These are phyloP conservation scores for Backusella psychrophila DNA, from an alignment of 192 early-diverging fungal genomes.

Conservation along the genomic window DNA sequence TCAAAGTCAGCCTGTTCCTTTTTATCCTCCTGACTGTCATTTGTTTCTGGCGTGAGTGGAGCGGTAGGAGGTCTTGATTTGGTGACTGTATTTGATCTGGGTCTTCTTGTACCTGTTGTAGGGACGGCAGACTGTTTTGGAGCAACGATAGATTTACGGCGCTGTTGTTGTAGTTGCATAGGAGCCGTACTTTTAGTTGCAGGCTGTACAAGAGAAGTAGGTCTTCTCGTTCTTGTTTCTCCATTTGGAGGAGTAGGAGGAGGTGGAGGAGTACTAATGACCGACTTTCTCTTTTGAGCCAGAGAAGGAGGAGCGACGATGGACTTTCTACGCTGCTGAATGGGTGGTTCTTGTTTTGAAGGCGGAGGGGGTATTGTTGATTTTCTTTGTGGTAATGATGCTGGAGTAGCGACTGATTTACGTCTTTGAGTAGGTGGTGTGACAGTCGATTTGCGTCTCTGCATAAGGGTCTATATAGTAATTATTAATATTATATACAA, in stretches of 20 bases:
- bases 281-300: not conserved
- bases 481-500: no score
- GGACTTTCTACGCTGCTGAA: slow-evolving; percentile 1
- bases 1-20: slow-evolving; percentile 34
- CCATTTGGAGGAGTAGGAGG: not conserved
- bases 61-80: slow-evolving; percentile 5
- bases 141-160: slow-evolving; percentile 6
- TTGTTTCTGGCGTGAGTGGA: slow-evolving; percentile 11
- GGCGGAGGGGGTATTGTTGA: not conserved
- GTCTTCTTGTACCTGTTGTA: not conserved
- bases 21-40: slow-evolving; percentile 23
- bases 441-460: slow-evolving; percentile 10
- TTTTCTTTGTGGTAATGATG: not conserved
- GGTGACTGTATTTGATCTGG: slow-evolving; percentile 12
- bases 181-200: not conserved
- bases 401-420: not conserved
- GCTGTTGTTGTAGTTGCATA: not conserved
- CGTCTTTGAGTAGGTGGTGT: slow-evolving; percentile 14
- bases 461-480: slow-evolving; percentile 21
- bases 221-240: not conserved
- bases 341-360: not conserved
- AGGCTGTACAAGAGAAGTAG: not conserved
- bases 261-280: not conserved
- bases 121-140: slow-evolving; percentile 12
- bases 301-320: not conserved